Percentiles rank a stretch among this genome's conserved stretches.
These are phyloP conservation scores for Colletotrichum limetticola DNA, from an alignment of 2,329 filamentous ascomycete species.

Conservation along the genomic window DNA sequence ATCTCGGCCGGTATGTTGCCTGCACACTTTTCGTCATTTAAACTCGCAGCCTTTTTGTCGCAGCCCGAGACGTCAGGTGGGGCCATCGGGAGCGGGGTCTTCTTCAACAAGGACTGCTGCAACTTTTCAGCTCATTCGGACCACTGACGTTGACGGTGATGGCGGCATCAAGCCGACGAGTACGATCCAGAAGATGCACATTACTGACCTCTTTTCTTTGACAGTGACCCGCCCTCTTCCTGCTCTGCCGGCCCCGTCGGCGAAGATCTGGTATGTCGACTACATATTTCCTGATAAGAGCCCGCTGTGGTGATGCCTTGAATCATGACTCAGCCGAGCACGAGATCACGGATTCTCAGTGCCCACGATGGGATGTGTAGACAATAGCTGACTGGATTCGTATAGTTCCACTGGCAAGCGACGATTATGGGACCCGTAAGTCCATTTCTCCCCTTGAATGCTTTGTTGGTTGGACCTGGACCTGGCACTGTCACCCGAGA, in stretches of 20 bases:
- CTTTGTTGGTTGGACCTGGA: background rate
- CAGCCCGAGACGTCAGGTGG: constrained; percentile 48
- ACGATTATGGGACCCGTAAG: constrained; percentile 99
- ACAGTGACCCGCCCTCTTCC: constrained; percentile 95
- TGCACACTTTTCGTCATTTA: constrained; percentile 28
- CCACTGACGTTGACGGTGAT: constrained; percentile 1
- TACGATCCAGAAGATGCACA: background rate
- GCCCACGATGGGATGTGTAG: background rate
- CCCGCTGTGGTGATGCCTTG: constrained; percentile 26
- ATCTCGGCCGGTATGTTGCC: constrained; percentile 79
- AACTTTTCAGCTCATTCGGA: constrained; percentile 17
- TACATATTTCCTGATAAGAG: constrained; percentile 39
- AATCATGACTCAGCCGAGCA: constrained; percentile 38
- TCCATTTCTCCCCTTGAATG: constrained; percentile 41
- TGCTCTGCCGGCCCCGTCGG: constrained; percentile 97
- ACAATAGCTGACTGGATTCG: constrained; percentile 19
- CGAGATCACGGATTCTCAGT: constrained; percentile 29
- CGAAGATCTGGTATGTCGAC: constrained; percentile 90
- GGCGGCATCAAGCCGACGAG: background rate
- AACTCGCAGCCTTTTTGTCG: constrained; percentile 30
- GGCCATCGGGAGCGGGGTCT: constrained; percentile 50
- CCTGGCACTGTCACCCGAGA: background rate
- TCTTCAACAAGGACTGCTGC: constrained; percentile 27
- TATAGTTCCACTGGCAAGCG: constrained; percentile 99
- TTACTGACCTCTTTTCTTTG: constrained; percentile 44